Percentiles rank a stretch among this genome's conserved stretches.
Evolutionary conservation across 441 rosid genomes (phyloP).

Genomic region (Aquilaria agallochum): DNA sequence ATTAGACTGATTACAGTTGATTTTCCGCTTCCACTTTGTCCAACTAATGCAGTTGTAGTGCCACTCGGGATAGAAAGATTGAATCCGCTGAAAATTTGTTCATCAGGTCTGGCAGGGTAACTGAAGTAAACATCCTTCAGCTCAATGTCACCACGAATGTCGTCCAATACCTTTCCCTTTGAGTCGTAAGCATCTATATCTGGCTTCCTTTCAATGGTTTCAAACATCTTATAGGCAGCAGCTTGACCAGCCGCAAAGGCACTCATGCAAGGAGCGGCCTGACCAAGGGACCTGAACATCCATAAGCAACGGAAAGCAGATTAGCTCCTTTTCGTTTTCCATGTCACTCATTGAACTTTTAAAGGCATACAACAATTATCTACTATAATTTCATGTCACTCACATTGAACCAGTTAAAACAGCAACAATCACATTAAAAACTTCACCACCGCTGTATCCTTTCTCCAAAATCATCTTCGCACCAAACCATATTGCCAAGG

Average conservation of each 20-base stretch:
- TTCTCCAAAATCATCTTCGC: conserved; percentile 42
- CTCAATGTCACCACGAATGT: conserved; percentile 39
- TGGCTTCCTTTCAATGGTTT: conserved; percentile 41
- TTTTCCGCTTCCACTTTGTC: conserved; percentile 62
- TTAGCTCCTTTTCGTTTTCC: not conserved
- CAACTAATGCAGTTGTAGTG: conserved; percentile 50
- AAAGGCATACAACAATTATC: not conserved
- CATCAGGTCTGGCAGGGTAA: conserved; percentile 51
- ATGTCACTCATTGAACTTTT: no score
- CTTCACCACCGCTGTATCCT: conserved; percentile 48
- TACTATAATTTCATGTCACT: conserved; percentile 5
- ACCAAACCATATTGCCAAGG: conserved; percentile 48
- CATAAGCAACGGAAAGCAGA: not conserved
- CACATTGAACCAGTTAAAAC: conserved; percentile 46
- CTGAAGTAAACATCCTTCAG: conserved; percentile 41
- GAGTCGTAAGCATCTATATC: conserved; percentile 42
- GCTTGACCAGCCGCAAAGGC: conserved; percentile 48
- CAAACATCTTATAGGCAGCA: conserved; percentile 53
- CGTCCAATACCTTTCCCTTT: conserved; percentile 31
- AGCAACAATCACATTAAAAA: conserved; percentile 41
- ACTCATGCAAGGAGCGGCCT: conserved; percentile 44
- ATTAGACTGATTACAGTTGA: conserved; percentile 52
- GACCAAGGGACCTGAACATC: conserved; percentile 42
- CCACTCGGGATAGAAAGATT: conserved; percentile 43
- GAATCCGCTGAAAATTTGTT: conserved; percentile 38